Conservation (phyloP, 169 alveolate genomes). For the Perkinsus marinus region DNA sequence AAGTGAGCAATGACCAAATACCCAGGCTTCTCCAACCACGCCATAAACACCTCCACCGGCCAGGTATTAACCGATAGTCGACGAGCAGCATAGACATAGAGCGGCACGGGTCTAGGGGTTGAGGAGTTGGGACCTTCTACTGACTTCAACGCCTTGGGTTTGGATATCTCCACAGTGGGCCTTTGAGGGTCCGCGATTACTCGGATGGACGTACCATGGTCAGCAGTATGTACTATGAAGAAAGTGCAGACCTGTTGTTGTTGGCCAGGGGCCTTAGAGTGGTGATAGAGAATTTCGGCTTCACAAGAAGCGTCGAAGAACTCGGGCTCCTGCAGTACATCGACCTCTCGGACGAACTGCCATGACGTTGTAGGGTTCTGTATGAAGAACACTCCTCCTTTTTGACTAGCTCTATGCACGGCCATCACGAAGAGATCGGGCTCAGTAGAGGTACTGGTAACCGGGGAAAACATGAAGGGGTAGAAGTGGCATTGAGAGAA, state of each 20-base stretch:
- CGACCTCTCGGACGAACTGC: not conserved
- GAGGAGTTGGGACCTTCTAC: not conserved
- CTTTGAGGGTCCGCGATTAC: not conserved
- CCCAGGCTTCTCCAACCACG: not conserved
- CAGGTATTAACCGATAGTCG: not conserved
- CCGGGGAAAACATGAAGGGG: not conserved
- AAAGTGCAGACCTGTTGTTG: not conserved
- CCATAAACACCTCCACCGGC: not conserved
- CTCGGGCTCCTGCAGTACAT: not conserved
- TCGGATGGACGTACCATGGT: not conserved
- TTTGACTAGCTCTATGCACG: not conserved
- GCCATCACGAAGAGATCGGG: not conserved
- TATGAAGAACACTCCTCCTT: not conserved
- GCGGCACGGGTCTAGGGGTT: not conserved
- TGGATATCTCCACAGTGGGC: not conserved
- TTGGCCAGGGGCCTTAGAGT: not conserved
- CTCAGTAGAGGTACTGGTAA: not conserved
- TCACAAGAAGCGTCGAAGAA: not conserved
- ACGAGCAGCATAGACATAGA: not conserved
- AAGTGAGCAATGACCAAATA: not conserved
- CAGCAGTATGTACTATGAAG: not conserved
- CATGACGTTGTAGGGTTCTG: not conserved
- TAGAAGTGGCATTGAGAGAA: not conserved
- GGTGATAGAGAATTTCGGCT: not conserved
- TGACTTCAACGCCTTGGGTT: not conserved